Percentiles rank a stretch among this genome's conserved stretches.
phyloP scores from a whole-genome alignment of 1,284 basidiomycete species.

The Apiotrichum domesticum region DNA sequence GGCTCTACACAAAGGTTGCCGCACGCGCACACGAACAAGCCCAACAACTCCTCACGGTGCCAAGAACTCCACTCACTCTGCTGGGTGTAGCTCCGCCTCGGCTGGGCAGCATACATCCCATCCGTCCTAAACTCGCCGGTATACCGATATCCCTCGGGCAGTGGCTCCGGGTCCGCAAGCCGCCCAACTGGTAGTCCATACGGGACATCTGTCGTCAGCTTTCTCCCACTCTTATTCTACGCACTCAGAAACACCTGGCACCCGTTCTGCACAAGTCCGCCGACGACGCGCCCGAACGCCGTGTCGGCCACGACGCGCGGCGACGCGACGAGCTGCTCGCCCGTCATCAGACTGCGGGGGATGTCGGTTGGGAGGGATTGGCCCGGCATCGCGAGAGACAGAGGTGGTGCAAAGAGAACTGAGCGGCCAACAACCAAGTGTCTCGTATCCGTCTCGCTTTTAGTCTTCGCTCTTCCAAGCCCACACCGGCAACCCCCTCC shows the following conservation, averaged over 20 bases:
- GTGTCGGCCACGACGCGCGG: constrained; percentile 23
- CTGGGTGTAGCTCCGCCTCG: constrained; percentile 20
- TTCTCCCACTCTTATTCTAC: background rate
- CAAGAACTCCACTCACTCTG: constrained; percentile 48
- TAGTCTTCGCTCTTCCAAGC: too few relatives aligned
- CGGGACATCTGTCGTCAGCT: constrained; percentile 56
- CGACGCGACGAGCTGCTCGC: constrained; percentile 29
- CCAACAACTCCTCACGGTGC: too few relatives aligned
- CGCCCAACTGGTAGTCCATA: constrained; percentile 60
- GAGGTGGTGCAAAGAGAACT: constrained; percentile 5
- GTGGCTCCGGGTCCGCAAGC: constrained; percentile 58
- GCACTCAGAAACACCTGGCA: constrained; percentile 36
- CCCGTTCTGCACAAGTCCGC: constrained; percentile 29
- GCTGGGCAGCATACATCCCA: constrained; percentile 46
- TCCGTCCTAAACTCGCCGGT: constrained; percentile 59
- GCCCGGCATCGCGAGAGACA: background rate
- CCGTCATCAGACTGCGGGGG: constrained; percentile 25
- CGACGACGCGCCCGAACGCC: constrained; percentile 21
- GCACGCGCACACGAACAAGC: too few relatives aligned
- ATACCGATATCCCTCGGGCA: constrained; percentile 56
- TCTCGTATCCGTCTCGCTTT: too few relatives aligned
- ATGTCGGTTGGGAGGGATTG: constrained; percentile 16
- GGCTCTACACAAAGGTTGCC: too few relatives aligned
- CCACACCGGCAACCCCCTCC: too few relatives aligned
- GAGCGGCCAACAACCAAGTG: background rate